phyloP scores from a whole-genome alignment of 2,329 filamentous ascomycete species.

The Alternaria incomplexa region DNA sequence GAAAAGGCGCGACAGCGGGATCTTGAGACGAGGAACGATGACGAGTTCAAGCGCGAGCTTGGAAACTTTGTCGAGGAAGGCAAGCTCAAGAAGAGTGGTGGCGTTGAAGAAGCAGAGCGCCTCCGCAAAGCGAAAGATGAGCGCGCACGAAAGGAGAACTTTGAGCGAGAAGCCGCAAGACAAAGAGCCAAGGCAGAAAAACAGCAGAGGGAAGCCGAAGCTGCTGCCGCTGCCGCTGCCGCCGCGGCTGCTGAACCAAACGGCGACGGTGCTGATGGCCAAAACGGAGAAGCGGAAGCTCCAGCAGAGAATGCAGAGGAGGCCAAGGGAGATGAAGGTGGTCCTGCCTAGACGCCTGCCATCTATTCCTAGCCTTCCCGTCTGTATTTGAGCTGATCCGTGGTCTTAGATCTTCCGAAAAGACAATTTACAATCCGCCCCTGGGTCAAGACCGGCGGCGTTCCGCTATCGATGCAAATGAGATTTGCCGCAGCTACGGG shows the following conservation, averaged over 20 bases:
- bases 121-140: conserved; percentile 86
- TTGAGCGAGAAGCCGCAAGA: conserved; percentile 59
- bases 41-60: conserved; percentile 85
- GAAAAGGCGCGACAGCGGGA: conserved; percentile 91
- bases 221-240: conserved; percentile 37
- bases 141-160: conserved; percentile 77
- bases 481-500: conserved; percentile 5
- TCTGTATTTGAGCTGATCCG: conserved; percentile 32
- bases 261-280: conserved; percentile 31
- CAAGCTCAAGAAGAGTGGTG: conserved; percentile 93
- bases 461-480: conserved; percentile 24
- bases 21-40: conserved; percentile 73
- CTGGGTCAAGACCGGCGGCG: conserved; percentile 35
- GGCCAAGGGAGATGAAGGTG: conserved; percentile 45
- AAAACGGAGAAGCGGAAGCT: conserved; percentile 28
- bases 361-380: conserved; percentile 16
- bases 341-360: conserved; percentile 38
- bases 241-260: conserved; percentile 18
- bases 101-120: conserved; percentile 91
- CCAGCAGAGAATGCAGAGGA: conserved; percentile 31
- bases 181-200: conserved; percentile 55
- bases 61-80: conserved; percentile 85
- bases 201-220: conserved; percentile 39
- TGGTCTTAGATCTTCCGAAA: conserved; percentile 23
- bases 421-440: conserved; percentile 31